Base-by-base conservation (phyloP, 306 rosid species). In the Neltuma alba region DNA sequence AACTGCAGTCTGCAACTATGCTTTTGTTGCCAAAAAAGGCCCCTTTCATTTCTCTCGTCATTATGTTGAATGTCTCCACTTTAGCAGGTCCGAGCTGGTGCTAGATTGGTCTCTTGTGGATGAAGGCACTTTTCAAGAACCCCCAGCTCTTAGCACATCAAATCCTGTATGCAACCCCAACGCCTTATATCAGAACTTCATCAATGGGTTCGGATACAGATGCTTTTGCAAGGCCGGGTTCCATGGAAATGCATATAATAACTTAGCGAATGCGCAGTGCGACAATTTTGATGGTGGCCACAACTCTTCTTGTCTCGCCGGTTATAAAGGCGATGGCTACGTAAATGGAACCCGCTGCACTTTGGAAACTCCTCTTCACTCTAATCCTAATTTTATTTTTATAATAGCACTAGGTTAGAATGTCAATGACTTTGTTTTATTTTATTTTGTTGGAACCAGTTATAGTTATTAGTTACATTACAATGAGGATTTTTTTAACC, bases 1-100 rank as follows among this genome's bases (percentile, higher is more conserved):
- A 64, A 83, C 18, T 80, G 83, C 48, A 65, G 62, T 82, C 18
- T 80, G 83, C 48, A 65, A 52, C 50, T 52, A 52, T 20, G 67
- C 81, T 0, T 84, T 84, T 71, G 67, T 84, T 1, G 81, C 64
- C 13, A 79, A 88, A 34, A 21, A 47, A 0, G 67, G 72, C 0
- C 40, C 1, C 25, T 88, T 85, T 62, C 7, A 47, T 2, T 91
- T 89, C 83, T 55, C 74, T 0, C 0, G 0, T 1, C 0, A 21
- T 8, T 0, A 55, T 10, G 31, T 21, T 1, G 1, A 11, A 31
- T 0, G 0, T 4, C 6, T 10, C 14, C 6, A 0, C 30, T 21
- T 54, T 2, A 0, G 3, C 0, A 1, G 0, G 16, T 21, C 7
- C 4, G 0, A 0, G 31, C 6, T 55, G 2, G 31, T 55, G 62